A percentile compares a stretch with the other conserved stretches of the same genome.
phyloP scores from a whole-genome alignment of 257 asterid species.

The Solanum phureja region DNA sequence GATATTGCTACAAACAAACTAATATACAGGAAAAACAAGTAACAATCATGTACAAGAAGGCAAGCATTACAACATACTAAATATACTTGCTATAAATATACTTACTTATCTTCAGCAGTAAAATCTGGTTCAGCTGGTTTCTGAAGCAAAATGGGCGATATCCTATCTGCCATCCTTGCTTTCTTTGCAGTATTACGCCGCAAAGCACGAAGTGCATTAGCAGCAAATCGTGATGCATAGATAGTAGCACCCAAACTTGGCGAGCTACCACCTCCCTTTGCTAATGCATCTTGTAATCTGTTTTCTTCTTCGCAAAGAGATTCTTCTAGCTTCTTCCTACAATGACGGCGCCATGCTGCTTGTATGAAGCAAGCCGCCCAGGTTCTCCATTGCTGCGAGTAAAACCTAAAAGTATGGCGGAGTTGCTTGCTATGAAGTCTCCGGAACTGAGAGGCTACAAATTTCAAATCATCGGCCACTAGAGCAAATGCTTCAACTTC shows the following conservation, averaged over 20 bases:
- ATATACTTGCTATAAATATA: neutral
- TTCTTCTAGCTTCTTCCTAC: constrained; percentile 76
- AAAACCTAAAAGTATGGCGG: constrained; percentile 83
- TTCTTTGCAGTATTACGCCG: constrained; percentile 50
- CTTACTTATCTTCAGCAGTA: constrained; percentile 47
- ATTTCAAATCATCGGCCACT: constrained; percentile 81
- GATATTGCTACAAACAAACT: neutral
- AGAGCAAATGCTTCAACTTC: constrained; percentile 96
- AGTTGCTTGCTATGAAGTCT: constrained; percentile 83
- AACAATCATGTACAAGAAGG: neutral
- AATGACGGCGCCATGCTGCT: constrained; percentile 82
- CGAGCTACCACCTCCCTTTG: constrained; percentile 43
- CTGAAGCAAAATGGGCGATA: constrained; percentile 68
- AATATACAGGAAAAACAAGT: neutral
- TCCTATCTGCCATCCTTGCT: constrained; percentile 58
- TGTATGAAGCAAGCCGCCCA: constrained; percentile 97
- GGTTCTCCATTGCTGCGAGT: constrained; percentile 95
- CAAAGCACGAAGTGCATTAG: constrained; percentile 67
- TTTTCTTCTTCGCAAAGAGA: constrained; percentile 70
- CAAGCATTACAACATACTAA: constrained; percentile 9
- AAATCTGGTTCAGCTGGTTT: constrained; percentile 98
- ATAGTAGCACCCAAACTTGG: constrained; percentile 89
- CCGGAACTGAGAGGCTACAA: constrained; percentile 87
- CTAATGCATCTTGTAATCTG: constrained; percentile 68
- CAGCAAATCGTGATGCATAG: constrained; percentile 88